Base-by-base conservation (phyloP, 768 basidiomycete genomes). In the Panellus pusillus region DNA sequence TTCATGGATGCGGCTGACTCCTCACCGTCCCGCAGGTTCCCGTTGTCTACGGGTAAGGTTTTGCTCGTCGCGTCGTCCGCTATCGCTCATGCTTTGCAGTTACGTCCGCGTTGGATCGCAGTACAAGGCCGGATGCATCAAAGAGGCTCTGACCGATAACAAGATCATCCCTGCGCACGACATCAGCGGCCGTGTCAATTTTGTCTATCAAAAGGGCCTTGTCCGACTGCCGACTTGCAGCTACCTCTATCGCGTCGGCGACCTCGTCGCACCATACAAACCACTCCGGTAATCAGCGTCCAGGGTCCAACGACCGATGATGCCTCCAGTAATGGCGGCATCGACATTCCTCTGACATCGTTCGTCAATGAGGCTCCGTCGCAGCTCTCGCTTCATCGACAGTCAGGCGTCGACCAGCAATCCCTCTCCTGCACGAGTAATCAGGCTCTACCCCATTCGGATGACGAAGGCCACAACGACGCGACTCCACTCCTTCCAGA, bases 101-200 rank as follows among this genome's bases (percentile, higher is more conserved):
- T 62, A 52, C 28, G 38, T 60, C 15, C 27, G 36, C 8, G 51
- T 57, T 6, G 60, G 60, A 20, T 57, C 52, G 3, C 60, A 58
- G 39, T 54, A 39, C 46, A 47, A 52, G 29, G 52, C 44, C 24
- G 60, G 60, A 7, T 40, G 41, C 32, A 54, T 61, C 51, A 32
- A 50, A 28, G 47, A 50, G 42, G 60, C 60, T 44, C 20, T 61
- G 29, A 12, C 17, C 8, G 48, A 47, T 28, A 58, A 52, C 44
- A 47, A 6, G 15, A 52, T 29, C 36, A 27, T 41, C 37, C 47
- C 31, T 11, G 38, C 19, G 27, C 37, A 29, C 17, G 43, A 17
- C 20, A 20, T 8, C 19, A 4, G 24, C 18, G 51, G 17, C 12
- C 37, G 32, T 2, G 17, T 13, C 9, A 1, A 2, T 14, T 47